These are phyloP conservation scores for Aquanectria penicillioides DNA, from an alignment of 2,329 filamentous ascomycete genomes.

Conservation along the genomic window DNA sequence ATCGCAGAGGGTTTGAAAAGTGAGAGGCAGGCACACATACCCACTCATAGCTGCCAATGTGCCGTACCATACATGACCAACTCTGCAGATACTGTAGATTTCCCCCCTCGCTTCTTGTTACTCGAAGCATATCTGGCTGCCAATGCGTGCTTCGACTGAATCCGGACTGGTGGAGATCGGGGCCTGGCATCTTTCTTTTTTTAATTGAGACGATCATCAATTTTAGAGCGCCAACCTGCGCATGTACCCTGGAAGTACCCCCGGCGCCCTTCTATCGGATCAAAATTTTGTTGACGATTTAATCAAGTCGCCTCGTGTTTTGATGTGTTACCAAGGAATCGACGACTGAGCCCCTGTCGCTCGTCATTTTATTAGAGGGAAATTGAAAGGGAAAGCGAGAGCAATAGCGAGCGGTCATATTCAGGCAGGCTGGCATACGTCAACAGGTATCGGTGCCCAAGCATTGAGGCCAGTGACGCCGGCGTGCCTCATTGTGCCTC, in stretches of 20 bases:
- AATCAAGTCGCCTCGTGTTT: constrained; percentile 7
- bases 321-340: too few relatives aligned
- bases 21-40: too few relatives aligned
- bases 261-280: neutral
- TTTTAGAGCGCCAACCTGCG: constrained; percentile 15
- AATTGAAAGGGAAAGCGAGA: neutral
- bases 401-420: neutral
- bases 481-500: too few relatives aligned
- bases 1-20: too few relatives aligned
- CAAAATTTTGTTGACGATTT: neutral
- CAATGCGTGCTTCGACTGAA: constrained; percentile 2
- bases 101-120: neutral
- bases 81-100: too few relatives aligned
- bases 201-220: constrained; percentile 21
- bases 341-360: neutral
- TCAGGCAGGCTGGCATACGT: too few relatives aligned
- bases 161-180: constrained; percentile 7
- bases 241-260: constrained; percentile 11
- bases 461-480: too few relatives aligned
- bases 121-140: neutral
- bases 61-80: too few relatives aligned
- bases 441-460: too few relatives aligned
- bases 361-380: neutral
- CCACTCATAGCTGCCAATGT: too few relatives aligned
- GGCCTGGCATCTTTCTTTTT: constrained; percentile 11